These are phyloP conservation scores for Yamadazyma nakazawae DNA, from an alignment of 805 yeast genomes.

Conservation along the genomic window DNA sequence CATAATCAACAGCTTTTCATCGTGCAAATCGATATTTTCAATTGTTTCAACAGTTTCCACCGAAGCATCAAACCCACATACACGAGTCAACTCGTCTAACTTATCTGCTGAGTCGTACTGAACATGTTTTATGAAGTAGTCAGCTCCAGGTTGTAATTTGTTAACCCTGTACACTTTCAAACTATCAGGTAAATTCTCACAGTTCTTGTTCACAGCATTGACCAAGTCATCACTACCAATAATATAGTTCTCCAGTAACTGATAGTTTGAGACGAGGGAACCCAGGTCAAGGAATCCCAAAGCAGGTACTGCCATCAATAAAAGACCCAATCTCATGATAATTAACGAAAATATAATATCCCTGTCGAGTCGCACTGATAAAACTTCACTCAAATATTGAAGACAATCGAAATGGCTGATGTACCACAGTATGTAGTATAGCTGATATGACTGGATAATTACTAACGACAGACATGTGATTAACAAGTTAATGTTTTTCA, in stretches of 20 bases:
- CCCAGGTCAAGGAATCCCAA: constrained; percentile 6
- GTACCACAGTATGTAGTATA: constrained; percentile 37
- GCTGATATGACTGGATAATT: background rate
- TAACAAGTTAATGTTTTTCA: constrained; percentile 66
- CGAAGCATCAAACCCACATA: constrained; percentile 4
- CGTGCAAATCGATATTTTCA: background rate
- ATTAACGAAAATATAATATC: background rate
- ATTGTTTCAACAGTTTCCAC: background rate
- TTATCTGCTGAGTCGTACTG: constrained; percentile 15
- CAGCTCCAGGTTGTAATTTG: background rate
- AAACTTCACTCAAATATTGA: background rate
- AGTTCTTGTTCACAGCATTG: constrained; percentile 13
- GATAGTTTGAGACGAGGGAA: constrained; percentile 1
- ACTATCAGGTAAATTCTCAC: background rate
- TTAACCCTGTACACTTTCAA: constrained; percentile 24
- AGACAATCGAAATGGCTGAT: constrained; percentile 23
- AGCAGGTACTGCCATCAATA: background rate
- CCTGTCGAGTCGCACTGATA: constrained; percentile 21
- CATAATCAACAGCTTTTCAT: constrained; percentile 3
- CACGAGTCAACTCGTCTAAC: constrained; percentile 14
- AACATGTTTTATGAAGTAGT: constrained; percentile 14
- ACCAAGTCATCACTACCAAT: constrained; percentile 18
- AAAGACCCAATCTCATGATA: background rate
- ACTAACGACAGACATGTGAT: constrained; percentile 51
- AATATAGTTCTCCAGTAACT: constrained; percentile 11